Conservation (phyloP, 2,329 filamentous ascomycete species). For the Chaetothyriales sp. region DNA sequence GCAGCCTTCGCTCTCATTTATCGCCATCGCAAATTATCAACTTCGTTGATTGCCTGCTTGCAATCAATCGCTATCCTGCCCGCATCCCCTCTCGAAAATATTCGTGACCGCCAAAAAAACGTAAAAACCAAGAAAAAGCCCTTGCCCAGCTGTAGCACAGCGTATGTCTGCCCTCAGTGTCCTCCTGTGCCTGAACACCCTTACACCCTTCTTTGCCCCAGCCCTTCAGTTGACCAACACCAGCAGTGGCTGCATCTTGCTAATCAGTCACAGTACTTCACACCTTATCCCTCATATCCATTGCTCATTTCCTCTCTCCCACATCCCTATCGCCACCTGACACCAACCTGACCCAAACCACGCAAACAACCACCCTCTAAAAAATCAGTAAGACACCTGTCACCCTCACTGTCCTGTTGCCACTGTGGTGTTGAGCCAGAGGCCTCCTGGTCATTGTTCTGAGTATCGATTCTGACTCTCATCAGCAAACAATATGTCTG, state of each 20-base stretch:
- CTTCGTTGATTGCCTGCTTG: slow-evolving; percentile 16
- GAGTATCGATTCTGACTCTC: slow-evolving; percentile 38
- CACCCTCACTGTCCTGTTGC: slow-evolving; percentile 2
- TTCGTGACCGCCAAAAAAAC: slow-evolving; percentile 23
- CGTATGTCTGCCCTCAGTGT: slow-evolving; percentile 7
- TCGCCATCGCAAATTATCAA: slow-evolving; percentile 14
- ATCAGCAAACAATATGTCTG: slow-evolving; percentile 55
- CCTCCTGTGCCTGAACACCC: slow-evolving; percentile 1
- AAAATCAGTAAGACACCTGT: neutral
- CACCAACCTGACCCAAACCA: neutral
- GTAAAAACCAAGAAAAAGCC: slow-evolving; percentile 27
- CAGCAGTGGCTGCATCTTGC: slow-evolving; percentile 1
- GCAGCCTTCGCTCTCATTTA: slow-evolving; percentile 1
- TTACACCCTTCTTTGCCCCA: slow-evolving; percentile 3
- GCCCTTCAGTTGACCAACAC: neutral
- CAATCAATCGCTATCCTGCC: slow-evolving; percentile 18
- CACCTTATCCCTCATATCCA: slow-evolving; percentile 5
- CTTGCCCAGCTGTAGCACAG: slow-evolving; percentile 5
- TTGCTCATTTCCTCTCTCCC: slow-evolving; percentile 1
- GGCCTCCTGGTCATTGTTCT: neutral
- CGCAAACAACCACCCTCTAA: slow-evolving; percentile 1
- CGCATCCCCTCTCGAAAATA: slow-evolving; percentile 20
- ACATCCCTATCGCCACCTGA: slow-evolving; percentile 1
- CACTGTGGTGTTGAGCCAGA: slow-evolving; percentile 2
- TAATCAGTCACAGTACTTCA: slow-evolving; percentile 5